Conservation (phyloP, 805 yeast genomes). For the Candida fluviatilis region DNA sequence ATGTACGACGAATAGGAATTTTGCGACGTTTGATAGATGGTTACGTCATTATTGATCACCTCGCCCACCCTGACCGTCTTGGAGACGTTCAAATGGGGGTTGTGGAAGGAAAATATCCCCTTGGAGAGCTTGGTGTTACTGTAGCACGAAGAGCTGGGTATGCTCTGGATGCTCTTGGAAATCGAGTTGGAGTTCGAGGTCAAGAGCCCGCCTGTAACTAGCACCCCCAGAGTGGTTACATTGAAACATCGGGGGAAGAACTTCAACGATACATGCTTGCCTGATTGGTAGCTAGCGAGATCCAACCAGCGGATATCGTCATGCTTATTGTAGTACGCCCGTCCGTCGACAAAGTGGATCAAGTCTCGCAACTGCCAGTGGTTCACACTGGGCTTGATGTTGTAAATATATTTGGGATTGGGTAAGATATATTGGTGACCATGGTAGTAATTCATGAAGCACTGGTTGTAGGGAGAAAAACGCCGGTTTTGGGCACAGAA, state of each 20-base stretch:
- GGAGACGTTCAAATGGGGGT: slow-evolving; percentile 44
- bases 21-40: slow-evolving; percentile 38
- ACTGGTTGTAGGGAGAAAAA: slow-evolving; percentile 15
- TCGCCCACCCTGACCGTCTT: slow-evolving; percentile 65
- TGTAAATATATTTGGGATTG: slow-evolving; percentile 30
- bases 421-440: slow-evolving; percentile 34
- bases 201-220: slow-evolving; percentile 47
- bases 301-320: slow-evolving; percentile 47
- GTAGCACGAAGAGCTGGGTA: slow-evolving; percentile 11
- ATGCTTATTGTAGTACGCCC: slow-evolving; percentile 55
- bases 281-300: slow-evolving; percentile 22
- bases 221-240: slow-evolving; percentile 44
- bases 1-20: slow-evolving; percentile 52
- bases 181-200: slow-evolving; percentile 34
- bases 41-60: slow-evolving; percentile 77
- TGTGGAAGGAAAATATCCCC: slow-evolving; percentile 62
- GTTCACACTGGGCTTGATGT: slow-evolving; percentile 29
- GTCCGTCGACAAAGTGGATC: slow-evolving; percentile 45
- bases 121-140: slow-evolving; percentile 35
- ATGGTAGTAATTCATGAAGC: slow-evolving; percentile 42
- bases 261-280: slow-evolving; percentile 46
- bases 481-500: slow-evolving; percentile 3
- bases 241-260: slow-evolving; percentile 71
- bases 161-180: slow-evolving; percentile 19
- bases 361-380: slow-evolving; percentile 86